phyloP scores from a whole-genome alignment of 2,329 filamentous ascomycete species.

The Phaeosphaeriaceae sp. region DNA sequence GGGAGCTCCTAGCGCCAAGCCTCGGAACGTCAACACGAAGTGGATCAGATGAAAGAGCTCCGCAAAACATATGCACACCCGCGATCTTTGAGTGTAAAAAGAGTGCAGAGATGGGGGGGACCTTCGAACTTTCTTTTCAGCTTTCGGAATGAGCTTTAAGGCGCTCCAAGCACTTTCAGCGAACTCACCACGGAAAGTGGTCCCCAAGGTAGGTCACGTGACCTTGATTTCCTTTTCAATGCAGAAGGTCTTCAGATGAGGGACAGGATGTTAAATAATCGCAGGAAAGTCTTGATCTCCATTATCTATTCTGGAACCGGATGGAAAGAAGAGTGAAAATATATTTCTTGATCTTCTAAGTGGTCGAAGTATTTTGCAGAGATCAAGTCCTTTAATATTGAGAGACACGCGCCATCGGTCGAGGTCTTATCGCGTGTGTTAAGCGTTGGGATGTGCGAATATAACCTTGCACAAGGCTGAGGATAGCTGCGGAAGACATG shows the following conservation, averaged over 20 bases:
- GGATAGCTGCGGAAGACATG: neutral
- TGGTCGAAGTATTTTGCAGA: too few relatives aligned
- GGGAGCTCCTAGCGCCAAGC: conserved; percentile 1
- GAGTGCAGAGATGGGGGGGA: neutral
- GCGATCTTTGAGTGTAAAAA: neutral
- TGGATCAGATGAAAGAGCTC: neutral
- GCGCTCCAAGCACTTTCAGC: conserved; percentile 1
- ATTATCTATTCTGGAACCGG: too few relatives aligned
- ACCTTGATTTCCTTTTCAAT: too few relatives aligned
- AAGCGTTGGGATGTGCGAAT: conserved; percentile 47
- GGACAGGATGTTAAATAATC: too few relatives aligned
- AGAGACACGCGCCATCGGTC: conserved; percentile 47
- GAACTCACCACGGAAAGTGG: too few relatives aligned
- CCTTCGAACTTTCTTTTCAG: neutral
- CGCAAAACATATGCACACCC: neutral
- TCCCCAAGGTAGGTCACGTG: too few relatives aligned
- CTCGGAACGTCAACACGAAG: neutral
- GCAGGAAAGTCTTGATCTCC: too few relatives aligned
- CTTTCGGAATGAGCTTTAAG: conserved; percentile 10
- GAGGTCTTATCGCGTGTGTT: conserved; percentile 48
- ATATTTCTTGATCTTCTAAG: too few relatives aligned
- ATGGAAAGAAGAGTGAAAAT: too few relatives aligned
- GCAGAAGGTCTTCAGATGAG: too few relatives aligned
- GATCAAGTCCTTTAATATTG: conserved; percentile 49
- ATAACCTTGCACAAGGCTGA: conserved; percentile 36